Evolutionary conservation across 2,329 filamentous ascomycete species (phyloP), one percentile per base, ranked within the genome.

Genomic region (Trichoderma brevicompactum): DNA sequence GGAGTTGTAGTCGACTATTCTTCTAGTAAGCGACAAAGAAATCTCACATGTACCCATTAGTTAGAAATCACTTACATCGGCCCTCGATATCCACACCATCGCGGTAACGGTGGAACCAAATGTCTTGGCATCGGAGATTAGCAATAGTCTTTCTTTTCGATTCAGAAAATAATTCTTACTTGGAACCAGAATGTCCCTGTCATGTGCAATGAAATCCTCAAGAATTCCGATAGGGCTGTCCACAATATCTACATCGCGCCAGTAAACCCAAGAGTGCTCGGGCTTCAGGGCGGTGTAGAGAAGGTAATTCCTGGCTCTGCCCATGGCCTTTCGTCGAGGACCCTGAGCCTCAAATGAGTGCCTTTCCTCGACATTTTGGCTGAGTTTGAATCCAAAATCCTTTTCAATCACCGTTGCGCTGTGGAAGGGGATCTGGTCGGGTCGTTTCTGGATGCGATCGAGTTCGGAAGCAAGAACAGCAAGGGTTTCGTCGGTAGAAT

Each of bases 181-280:
- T 0, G 95, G 95, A 71, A 98, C 94, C 65, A 99, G 81, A 66
- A 99, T 87, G 77, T 99, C 95, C 74, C 89, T 89, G 77, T 99
- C 92, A 74, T 98, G 95, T 19, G 92, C 92, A 72, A 96, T 91
- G 71, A 99, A 96, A 74, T 99, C 95, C 80, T 99, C 94, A 40
- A 99, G 83, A 67, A 99, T 96, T 74, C 86, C 89, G 69, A 86
- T 85, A 1, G 94, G 92, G 76, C 91, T 96, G 74, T 99, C 94
- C 53, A 92, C 88, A 72, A 99, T 97, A 77, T 99, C 95, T 56
- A 97, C 94, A 76, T 99, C 95, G 67, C 95, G 88, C 95, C 95
- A 99, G 78, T 97, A 98, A 8, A 98, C 94, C 95, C 95, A 99
- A 8, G 93, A 94, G 76, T 99, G 95, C 68, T 98, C 93, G 0